Percentiles rank a stretch among this genome's conserved stretches.
Conservation (phyloP, 768 basidiomycete genomes). For the Lentinula sp. region DNA sequence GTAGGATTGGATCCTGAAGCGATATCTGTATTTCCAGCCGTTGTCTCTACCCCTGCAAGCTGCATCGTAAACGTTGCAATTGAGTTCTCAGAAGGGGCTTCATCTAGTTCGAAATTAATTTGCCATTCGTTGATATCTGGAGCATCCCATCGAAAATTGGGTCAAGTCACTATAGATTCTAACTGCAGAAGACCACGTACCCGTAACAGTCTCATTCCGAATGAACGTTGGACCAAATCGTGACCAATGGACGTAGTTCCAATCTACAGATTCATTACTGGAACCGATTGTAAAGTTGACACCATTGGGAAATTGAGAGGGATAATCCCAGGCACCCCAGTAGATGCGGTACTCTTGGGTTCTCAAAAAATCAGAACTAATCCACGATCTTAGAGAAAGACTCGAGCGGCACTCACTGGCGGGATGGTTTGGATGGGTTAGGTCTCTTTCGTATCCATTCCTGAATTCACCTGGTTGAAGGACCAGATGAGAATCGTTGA, state of each 20-base stretch:
- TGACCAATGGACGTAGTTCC: conserved; percentile 23
- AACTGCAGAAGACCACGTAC: conserved; percentile 4
- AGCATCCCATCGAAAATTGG: not conserved
- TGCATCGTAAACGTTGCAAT: conserved; percentile 19
- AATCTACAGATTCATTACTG: conserved; percentile 15
- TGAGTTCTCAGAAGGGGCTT: not conserved
- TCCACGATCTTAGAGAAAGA: not conserved
- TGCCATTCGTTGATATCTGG: conserved; percentile 15
- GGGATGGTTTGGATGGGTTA: conserved; percentile 12
- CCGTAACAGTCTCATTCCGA: conserved; percentile 14
- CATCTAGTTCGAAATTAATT: conserved; percentile 18
- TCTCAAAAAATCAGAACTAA: not conserved
- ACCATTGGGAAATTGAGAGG: conserved; percentile 19
- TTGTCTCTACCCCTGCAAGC: conserved; percentile 20
- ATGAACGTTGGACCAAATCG: conserved; percentile 19
- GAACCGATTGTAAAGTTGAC: conserved; percentile 22
- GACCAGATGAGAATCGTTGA: no score
- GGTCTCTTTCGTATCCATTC: conserved; percentile 17
- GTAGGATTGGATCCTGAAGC: conserved; percentile 4
- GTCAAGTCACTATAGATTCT: conserved; percentile 3
- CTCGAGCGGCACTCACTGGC: conserved; percentile 14
- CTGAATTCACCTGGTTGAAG: not conserved
- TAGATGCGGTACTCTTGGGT: conserved; percentile 10
- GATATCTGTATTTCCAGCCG: conserved; percentile 19
- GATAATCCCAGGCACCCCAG: conserved; percentile 24